A percentile compares a stretch with the other conserved stretches of the same genome.
Evolutionary conservation across 2,329 filamentous ascomycete species (phyloP).

Genomic region (Drechslera avenae): DNA sequence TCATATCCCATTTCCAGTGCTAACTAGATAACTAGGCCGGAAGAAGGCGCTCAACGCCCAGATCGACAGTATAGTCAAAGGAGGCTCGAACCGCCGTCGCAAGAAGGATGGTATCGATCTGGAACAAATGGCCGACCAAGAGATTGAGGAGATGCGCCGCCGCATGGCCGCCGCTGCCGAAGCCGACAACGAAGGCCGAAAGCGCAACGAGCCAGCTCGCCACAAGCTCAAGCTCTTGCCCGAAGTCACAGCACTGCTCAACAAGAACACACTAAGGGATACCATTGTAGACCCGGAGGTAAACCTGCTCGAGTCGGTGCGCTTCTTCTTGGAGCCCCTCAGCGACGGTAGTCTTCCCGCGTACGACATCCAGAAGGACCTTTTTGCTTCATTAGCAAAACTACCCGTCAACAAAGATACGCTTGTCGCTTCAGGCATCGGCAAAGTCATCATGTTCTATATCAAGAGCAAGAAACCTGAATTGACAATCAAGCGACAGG

Average conservation of each 20-base stretch:
- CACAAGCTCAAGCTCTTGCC: conserved; percentile 94
- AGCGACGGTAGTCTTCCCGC: conserved; percentile 93
- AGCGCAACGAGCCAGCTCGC: conserved; percentile 77
- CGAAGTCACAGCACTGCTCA: conserved; percentile 84
- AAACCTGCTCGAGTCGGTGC: conserved; percentile 91
- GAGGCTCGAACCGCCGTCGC: conserved; percentile 71
- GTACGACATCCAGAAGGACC: conserved; percentile 95
- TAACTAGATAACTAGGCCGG: conserved; percentile 57
- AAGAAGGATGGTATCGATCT: conserved; percentile 93
- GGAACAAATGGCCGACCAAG: conserved; percentile 86
- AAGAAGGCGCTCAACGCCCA: conserved; percentile 82
- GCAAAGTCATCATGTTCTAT: conserved; percentile 96
- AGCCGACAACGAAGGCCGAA: conserved; percentile 81
- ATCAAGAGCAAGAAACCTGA: conserved; percentile 93
- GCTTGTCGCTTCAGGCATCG: conserved; percentile 87
- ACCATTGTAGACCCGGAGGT: conserved; percentile 91
- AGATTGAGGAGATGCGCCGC: conserved; percentile 84
- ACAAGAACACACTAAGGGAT: conserved; percentile 83
- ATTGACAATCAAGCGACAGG: conserved; percentile 86
- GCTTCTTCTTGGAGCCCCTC: conserved; percentile 95
- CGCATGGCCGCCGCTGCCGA: conserved; percentile 91
- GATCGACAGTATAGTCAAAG: conserved; percentile 88
- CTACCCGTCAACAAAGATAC: conserved; percentile 91
- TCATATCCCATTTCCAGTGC: background rate
- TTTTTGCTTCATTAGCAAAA: conserved; percentile 79